phyloP scores from a whole-genome alignment of 129 eudicot species.

The Ambrosia artemisiifolia region DNA sequence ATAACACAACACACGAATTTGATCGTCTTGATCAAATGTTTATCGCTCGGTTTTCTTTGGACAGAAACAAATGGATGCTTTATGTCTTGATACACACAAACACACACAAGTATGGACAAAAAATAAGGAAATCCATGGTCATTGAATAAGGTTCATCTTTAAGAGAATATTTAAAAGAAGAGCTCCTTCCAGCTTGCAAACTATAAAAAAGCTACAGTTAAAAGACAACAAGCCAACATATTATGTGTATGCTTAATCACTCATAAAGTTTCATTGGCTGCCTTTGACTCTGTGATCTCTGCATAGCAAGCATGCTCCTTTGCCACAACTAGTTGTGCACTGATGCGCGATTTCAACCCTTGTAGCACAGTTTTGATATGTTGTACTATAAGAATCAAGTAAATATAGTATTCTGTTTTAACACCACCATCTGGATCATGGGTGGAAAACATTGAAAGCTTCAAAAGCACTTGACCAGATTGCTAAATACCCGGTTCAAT shows the following conservation, averaged over 20 bases:
- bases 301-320: conserved; percentile 97
- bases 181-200: conserved; percentile 85
- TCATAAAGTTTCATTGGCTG: conserved; percentile 17
- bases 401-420: not conserved
- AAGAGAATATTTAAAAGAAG: conserved; percentile 85
- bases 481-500: conserved; percentile 71
- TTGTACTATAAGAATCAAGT: conserved; percentile 29
- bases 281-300: conserved; percentile 85
- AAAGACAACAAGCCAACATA: not conserved
- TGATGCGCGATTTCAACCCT: conserved; percentile 70
- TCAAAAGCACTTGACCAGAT: not conserved
- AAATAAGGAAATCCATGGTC: too few relatives aligned
- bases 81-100: too few relatives aligned
- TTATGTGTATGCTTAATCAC: not conserved
- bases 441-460: not conserved
- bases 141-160: too few relatives aligned
- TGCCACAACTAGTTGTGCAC: conserved; percentile 64
- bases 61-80: too few relatives aligned
- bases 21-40: too few relatives aligned
- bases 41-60: too few relatives aligned
- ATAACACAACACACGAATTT: too few relatives aligned
- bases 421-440: conserved; percentile 3
- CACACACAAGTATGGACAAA: too few relatives aligned
- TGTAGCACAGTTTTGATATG: conserved; percentile 76
- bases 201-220: not conserved